A percentile compares a stretch with the other conserved stretches of the same genome.
Evolutionary conservation across 345 rosid genomes (phyloP).

Genomic region (Citrus trifoliata): DNA sequence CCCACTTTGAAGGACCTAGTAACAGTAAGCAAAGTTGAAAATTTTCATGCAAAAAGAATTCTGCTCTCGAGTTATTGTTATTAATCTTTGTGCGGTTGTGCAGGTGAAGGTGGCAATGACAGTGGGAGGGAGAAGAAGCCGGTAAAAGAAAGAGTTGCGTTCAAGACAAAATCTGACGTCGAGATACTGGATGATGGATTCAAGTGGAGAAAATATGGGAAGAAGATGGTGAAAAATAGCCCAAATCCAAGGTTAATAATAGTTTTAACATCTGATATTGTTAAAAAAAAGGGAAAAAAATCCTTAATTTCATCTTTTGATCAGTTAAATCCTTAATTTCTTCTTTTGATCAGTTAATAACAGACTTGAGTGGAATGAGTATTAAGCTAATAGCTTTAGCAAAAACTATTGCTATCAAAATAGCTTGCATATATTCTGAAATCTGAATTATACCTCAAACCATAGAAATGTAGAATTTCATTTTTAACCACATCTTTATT

Average conservation of each 20-base stretch:
- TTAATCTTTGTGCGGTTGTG: not conserved
- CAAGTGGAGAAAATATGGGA: conserved; percentile 97
- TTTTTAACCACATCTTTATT: not conserved
- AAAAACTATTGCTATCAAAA: too few relatives aligned
- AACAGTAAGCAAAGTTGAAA: conserved; percentile 17
- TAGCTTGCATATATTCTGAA: too few relatives aligned
- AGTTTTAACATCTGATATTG: not conserved
- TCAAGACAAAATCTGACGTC: conserved; percentile 72
- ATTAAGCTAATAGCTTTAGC: not conserved
- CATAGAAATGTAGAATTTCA: not conserved
- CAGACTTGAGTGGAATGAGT: not conserved
- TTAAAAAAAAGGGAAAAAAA: too few relatives aligned
- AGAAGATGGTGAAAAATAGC: conserved; percentile 94
- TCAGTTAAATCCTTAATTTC: not conserved
- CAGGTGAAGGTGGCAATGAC: conserved; percentile 19
- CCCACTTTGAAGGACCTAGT: conserved; percentile 23
- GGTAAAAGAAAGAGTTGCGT: conserved; percentile 61
- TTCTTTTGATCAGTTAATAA: not conserved
- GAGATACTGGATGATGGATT: conserved; percentile 88
- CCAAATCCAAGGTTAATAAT: conserved; percentile 72
- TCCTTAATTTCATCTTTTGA: too few relatives aligned
- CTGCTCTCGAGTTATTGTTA: not conserved
- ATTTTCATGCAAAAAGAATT: not conserved
- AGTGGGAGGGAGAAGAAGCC: conserved; percentile 34
- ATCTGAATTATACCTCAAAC: not conserved